Conservation (phyloP, 495 filamentous ascomycete genomes). For the Terfezia claveryi region DNA sequence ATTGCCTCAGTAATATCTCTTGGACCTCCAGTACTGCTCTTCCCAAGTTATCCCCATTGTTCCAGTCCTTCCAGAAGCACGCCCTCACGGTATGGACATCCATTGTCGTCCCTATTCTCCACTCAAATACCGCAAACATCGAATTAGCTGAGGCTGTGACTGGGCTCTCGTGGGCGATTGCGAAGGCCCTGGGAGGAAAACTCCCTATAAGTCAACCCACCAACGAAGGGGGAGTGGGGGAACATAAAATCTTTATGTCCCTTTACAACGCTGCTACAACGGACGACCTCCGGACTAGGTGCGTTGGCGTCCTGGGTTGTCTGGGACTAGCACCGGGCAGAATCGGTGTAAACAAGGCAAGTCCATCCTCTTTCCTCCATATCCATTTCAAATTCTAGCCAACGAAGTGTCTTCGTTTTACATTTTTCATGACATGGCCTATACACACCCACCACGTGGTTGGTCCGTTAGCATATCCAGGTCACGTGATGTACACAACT, state of each 20-base stretch:
- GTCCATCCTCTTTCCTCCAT: neutral
- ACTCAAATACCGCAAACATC: constrained; percentile 35
- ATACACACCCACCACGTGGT: no score
- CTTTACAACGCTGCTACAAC: constrained; percentile 31
- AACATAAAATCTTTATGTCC: constrained; percentile 37
- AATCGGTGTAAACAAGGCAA: constrained; percentile 16
- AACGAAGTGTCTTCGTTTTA: no score
- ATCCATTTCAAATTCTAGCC: no score
- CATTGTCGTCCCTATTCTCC: constrained; percentile 29
- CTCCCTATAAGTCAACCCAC: constrained; percentile 22
- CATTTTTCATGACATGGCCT: no score
- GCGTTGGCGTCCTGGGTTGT: constrained; percentile 36
- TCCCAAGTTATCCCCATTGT: constrained; percentile 21
- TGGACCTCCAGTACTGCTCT: constrained; percentile 33
- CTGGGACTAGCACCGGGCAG: constrained; percentile 27
- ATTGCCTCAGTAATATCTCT: constrained; percentile 37
- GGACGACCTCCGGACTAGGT: constrained; percentile 31
- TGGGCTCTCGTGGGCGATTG: constrained; percentile 39
- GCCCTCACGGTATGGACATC: constrained; percentile 32
- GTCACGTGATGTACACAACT: constrained; percentile 1
- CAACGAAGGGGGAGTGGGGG: constrained; percentile 14
- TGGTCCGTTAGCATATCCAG: constrained; percentile 8
- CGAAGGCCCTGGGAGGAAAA: constrained; percentile 28
- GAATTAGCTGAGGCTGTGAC: constrained; percentile 33
- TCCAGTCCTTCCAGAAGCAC: constrained; percentile 27